Base-by-base conservation (phyloP, 202 grass and related monocot genomes). In the Dendrocalamus latiflorus region DNA sequence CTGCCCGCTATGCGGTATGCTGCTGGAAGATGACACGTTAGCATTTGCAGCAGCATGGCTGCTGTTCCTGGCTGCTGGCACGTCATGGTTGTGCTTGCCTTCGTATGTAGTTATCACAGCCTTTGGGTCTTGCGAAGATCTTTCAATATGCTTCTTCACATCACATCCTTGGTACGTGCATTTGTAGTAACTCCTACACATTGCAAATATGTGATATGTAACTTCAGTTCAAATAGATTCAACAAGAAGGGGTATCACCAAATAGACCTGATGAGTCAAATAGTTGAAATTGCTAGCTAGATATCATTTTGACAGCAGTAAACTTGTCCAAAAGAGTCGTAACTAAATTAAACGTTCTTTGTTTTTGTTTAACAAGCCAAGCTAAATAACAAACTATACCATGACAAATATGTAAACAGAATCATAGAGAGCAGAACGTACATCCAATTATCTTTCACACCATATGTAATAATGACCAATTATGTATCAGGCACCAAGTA, bases 171-270 rank as follows among this genome's bases (percentile, higher is more conserved):
- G 86, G 81, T 89, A 91, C 1, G 93, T 96, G 65, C 97, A 99
- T 84, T 96, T 99, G 86, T 99, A 99, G 84, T 99, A 99, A 82
- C 97, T 96, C 97, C 97, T 99, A 68, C 16, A 84, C 14, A n/a
- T 53, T 26, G 61, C 54, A 76, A 65, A 24, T 63, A 79, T 68
- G 26, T 68, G 15, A 78, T 56, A 65, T 38, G 26, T 63, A 73
- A 68, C 65, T 65, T 28, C 20, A 83, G 28, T 76, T 62, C 34
- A 70, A 78, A 83, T 45, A 33, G 42, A 64, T 39, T 45, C 61
- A 34, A 50, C 1, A 65, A 25, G 43, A 51, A 54, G 7, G 5
- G 47, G 3, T 24, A 57, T 34, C 51, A 72, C 11, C 28, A 81
- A 37, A 58, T 68, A 12, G 49, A 74, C 39, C 41, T 50, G 17